Percentiles rank a stretch among this genome's conserved stretches.
Conservation (phyloP, 331 rosid species). For the Acacia pycnantha region DNA sequence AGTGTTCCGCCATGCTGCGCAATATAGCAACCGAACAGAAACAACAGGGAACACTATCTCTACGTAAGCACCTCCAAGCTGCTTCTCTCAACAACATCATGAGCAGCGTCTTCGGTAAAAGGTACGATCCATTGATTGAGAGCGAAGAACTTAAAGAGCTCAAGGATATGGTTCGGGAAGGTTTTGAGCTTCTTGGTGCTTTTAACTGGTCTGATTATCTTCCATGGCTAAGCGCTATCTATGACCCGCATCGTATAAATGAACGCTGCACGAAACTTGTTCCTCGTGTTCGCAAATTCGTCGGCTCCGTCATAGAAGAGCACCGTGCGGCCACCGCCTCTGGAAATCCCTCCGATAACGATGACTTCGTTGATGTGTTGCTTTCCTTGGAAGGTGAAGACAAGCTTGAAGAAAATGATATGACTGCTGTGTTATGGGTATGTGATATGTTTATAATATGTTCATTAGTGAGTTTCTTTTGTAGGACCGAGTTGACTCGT, state of each 20-base stretch:
- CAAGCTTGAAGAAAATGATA: slow-evolving; percentile 45
- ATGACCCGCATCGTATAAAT: slow-evolving; percentile 38
- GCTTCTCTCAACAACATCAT: slow-evolving; percentile 51
- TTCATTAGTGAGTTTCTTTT: neutral
- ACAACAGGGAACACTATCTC: neutral
- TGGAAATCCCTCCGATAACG: slow-evolving; percentile 26
- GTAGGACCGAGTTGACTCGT: neutral
- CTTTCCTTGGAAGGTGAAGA: slow-evolving; percentile 49
- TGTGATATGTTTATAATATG: neutral
- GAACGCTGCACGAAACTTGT: slow-evolving; percentile 46
- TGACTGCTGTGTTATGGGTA: slow-evolving; percentile 62
- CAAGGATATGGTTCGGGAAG: slow-evolving; percentile 46
- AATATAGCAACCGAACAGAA: slow-evolving; percentile 32
- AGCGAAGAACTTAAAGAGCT: slow-evolving; percentile 33
- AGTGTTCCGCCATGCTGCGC: slow-evolving; percentile 37
- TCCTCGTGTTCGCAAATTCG: slow-evolving; percentile 45
- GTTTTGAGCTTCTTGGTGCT: slow-evolving; percentile 55
- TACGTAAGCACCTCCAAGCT: slow-evolving; percentile 40
- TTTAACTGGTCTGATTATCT: slow-evolving; percentile 56
- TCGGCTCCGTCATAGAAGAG: slow-evolving; percentile 34
- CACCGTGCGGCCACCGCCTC: slow-evolving; percentile 22
- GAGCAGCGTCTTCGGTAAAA: slow-evolving; percentile 47
- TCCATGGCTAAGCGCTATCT: slow-evolving; percentile 44
- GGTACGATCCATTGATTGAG: slow-evolving; percentile 17
- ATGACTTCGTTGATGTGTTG: slow-evolving; percentile 53